Base-by-base conservation (phyloP, 2,329 filamentous ascomycete genomes). In the Arthroderma uncinatum region DNA sequence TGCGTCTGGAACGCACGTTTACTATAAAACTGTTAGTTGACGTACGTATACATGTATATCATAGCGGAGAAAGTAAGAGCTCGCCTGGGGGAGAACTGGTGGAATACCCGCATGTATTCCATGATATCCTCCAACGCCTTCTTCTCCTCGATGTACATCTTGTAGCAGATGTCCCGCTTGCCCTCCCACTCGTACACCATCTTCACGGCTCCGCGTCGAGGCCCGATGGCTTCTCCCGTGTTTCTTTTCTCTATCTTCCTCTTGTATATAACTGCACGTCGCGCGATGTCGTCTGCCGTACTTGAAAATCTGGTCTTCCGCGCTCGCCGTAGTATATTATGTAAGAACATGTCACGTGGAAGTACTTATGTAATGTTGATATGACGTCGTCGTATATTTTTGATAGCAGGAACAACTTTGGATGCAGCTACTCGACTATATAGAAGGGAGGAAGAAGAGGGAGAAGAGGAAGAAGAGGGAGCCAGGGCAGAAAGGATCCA, bases 1-100 rank as follows among this genome's bases (percentile, higher is more conserved):
- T 89, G 85, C 2, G 79, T 82, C 69, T 89, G 86, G 60, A 85
- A 89, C 44, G 85, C 84, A 59, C 87, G 83, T 74, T 88, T 89
- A 69, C 87, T 87, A 70, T n/a, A 21, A 7, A 53, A 10, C 21
- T 19, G 47, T 56, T 4, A 21, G 21, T 37, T n/a, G n/a, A n/a
- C n/a, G n/a, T n/a, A n/a, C n/a, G n/a, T n/a, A n/a, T n/a, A n/a
- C n/a, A n/a, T n/a, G n/a, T n/a, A n/a, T n/a, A n/a, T 19, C 21
- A 12, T 44, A 44, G 14, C 7, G 1, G 40, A 44, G 16, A 5
- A 16, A 12, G 36, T 30, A 58, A 28, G 52, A 34, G 68, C 77
- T 69, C 75, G 87, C 85, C 84, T 87, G 21, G 87, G 86, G 30
- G 81, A 77, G 70, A 90, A 89, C 60, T 81, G 78, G 73, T 85